Percentiles rank a stretch among this genome's conserved stretches.
These are phyloP conservation scores for Danielia reshetovae DNA, from an alignment of 805 yeast species.

Conservation along the genomic window DNA sequence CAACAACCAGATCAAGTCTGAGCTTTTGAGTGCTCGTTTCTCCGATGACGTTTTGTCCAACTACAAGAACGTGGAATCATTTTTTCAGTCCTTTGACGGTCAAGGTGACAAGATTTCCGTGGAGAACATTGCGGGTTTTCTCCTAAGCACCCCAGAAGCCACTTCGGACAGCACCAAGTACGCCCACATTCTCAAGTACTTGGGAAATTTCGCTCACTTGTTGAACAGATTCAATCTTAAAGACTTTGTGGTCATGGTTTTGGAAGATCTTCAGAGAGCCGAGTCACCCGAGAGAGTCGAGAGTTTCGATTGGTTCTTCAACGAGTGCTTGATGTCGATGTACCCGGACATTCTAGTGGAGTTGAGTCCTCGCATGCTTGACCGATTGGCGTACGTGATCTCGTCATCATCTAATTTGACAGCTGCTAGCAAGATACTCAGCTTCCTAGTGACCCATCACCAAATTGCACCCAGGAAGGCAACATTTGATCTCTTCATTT, in stretches of 20 bases:
- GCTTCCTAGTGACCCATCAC: slow-evolving; percentile 7
- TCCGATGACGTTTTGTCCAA: slow-evolving; percentile 2
- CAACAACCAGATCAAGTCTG: slow-evolving; percentile 5
- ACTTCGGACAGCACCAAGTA: slow-evolving; percentile 15
- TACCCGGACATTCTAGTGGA: slow-evolving; percentile 12
- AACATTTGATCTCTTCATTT: slow-evolving; percentile 19
- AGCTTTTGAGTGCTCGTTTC: slow-evolving; percentile 1
- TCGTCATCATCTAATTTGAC: slow-evolving; percentile 14
- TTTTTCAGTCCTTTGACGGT: slow-evolving; percentile 1
- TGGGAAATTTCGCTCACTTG: slow-evolving; percentile 8
- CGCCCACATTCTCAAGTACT: slow-evolving; percentile 8
- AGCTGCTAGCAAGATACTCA: slow-evolving; percentile 10
- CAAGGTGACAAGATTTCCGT: slow-evolving; percentile 1
- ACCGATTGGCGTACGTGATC: slow-evolving; percentile 21
- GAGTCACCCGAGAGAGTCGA: slow-evolving; percentile 11
- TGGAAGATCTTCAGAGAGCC: slow-evolving; percentile 13
- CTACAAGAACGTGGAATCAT: slow-evolving; percentile 3
- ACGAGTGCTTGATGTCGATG: slow-evolving; percentile 6
- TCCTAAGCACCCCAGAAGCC: slow-evolving; percentile 7
- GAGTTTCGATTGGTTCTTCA: slow-evolving; percentile 6
- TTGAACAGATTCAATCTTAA: slow-evolving; percentile 11
- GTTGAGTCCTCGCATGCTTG: slow-evolving; percentile 18
- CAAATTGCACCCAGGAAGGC: slow-evolving; percentile 20
- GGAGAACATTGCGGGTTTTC: slow-evolving; percentile 11
- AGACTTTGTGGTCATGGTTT: slow-evolving; percentile 11